A percentile compares a stretch with the other conserved stretches of the same genome.
Conservation (phyloP, 495 filamentous ascomycete species). For the Aspergillus ostianus region DNA sequence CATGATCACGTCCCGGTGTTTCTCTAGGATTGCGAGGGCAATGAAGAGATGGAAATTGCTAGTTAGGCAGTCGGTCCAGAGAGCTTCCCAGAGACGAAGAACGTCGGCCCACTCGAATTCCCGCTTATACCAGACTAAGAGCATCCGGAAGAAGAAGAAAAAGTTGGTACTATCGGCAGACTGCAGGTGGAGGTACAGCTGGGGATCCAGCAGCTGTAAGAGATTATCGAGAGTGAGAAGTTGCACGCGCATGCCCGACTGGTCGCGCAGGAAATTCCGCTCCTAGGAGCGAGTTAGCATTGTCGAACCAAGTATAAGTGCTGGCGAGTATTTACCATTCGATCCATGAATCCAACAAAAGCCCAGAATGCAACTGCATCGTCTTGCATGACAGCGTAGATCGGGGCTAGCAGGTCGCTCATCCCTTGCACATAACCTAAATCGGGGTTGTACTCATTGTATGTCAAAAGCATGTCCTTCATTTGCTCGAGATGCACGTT, state of each 20-base stretch:
- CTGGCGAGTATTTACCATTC: slow-evolving; percentile 61
- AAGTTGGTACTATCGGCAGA: slow-evolving; percentile 94
- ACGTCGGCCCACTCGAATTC: slow-evolving; percentile 90
- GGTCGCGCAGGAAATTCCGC: slow-evolving; percentile 93
- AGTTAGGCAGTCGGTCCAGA: slow-evolving; percentile 91
- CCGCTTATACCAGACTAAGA: slow-evolving; percentile 97
- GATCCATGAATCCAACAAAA: slow-evolving; percentile 93
- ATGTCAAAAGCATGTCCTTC: slow-evolving; percentile 98
- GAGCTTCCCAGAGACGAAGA: slow-evolving; percentile 82
- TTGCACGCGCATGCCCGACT: slow-evolving; percentile 91
- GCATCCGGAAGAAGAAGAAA: slow-evolving; percentile 99
- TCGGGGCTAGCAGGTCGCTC: slow-evolving; percentile 92
- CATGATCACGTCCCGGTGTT: slow-evolving; percentile 92
- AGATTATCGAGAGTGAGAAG: slow-evolving; percentile 88
- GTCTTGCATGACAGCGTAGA: slow-evolving; percentile 96
- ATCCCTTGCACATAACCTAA: slow-evolving; percentile 98
- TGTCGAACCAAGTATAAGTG: background rate
- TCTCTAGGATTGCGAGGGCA: slow-evolving; percentile 92
- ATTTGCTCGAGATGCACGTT: slow-evolving; percentile 98
- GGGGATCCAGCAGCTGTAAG: slow-evolving; percentile 93
- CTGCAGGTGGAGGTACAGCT: slow-evolving; percentile 86
- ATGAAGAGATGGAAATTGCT: slow-evolving; percentile 93
- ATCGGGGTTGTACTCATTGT: slow-evolving; percentile 93
- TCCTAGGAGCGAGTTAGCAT: slow-evolving; percentile 50
- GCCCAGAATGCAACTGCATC: slow-evolving; percentile 97